Evolutionary conservation across 139 green algal genomes (phyloP), one percentile per base, ranked within the genome.

Genomic region (Astrephomene gubernaculifera): DNA sequence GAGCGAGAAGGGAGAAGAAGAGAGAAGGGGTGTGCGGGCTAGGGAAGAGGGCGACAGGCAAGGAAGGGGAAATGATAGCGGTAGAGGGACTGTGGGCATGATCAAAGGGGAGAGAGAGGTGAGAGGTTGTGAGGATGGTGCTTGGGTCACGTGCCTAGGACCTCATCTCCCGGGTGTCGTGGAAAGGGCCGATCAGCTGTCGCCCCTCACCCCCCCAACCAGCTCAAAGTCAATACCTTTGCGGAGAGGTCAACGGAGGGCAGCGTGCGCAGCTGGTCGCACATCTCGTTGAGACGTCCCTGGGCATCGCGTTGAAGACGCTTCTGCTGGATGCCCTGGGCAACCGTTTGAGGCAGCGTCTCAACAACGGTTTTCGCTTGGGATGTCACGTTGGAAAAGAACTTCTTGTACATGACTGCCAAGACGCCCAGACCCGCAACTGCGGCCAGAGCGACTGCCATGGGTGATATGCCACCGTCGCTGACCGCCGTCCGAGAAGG

Each of bases 261-360:
- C 39, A 85, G 83, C 68, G 92, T 94, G 9, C 94, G 89, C 21
- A 98, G 81, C 57, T 92, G 79, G 71, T 92, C 88, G 38, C 94
- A 94, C 83, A 98, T 92, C 43, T 96, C 92, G 82, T 96, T 94
- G 29, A 98, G 88, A 29, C 95, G 91, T 36, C 72, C 64, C 65
- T 90, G 78, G 0, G 92, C 90, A 52, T 98, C 94, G 10, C 84
- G 85, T 69, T 95, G 92, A 68, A 98, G 88, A 61, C 87, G 68
- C 88, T 94, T 93, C 31, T 92, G 57, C 43, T 84, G 44, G 1
- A 90, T 33, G 38, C 87, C 90, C 60, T 91, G 31, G 2, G 61
- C 31, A 19, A 84, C 29, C 31, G 78, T 52, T 25, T 65, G n/a
- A 3, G 78, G 78, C 33, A 84, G 63, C 3, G 31, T 35, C 29